These are phyloP conservation scores for Phaeosphaeriaceae sp. DNA, from an alignment of 2,329 filamentous ascomycete species.

Conservation along the genomic window DNA sequence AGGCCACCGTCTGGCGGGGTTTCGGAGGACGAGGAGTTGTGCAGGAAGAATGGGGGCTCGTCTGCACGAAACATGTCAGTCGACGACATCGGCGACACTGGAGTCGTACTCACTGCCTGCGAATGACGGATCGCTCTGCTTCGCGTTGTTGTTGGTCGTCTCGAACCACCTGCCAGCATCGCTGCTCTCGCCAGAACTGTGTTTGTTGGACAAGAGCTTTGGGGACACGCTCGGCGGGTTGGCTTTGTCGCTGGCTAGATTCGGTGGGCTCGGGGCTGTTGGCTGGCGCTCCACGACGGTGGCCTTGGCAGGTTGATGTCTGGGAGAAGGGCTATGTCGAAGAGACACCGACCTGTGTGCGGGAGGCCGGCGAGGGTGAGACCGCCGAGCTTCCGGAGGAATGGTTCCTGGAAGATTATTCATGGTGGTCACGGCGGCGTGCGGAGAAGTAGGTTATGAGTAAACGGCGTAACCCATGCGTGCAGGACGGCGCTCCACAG, in stretches of 20 bases:
- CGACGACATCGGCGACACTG: neutral
- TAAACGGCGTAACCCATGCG: slow-evolving; percentile 22
- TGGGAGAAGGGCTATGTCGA: slow-evolving; percentile 46
- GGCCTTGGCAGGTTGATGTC: slow-evolving; percentile 1
- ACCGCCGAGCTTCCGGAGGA: slow-evolving; percentile 10
- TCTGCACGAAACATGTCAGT: slow-evolving; percentile 32
- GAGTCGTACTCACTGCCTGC: slow-evolving; percentile 48
- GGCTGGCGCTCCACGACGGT: slow-evolving; percentile 9
- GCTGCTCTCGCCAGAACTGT: slow-evolving; percentile 59
- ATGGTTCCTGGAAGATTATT: slow-evolving; percentile 27
- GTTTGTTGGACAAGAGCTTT: slow-evolving; percentile 39
- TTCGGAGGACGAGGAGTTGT: slow-evolving; percentile 53
- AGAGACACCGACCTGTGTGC: slow-evolving; percentile 57
- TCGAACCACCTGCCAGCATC: slow-evolving; percentile 62
- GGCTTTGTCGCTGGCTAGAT: slow-evolving; percentile 41
- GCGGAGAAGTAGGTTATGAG: slow-evolving; percentile 14
- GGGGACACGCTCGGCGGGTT: slow-evolving; percentile 52
- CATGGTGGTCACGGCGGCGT: slow-evolving; percentile 22
- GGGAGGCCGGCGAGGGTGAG: slow-evolving; percentile 52
- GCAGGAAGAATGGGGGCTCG: slow-evolving; percentile 55
- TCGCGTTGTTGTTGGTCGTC: slow-evolving; percentile 57
- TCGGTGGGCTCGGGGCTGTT: slow-evolving; percentile 30
- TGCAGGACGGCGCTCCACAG: slow-evolving; percentile 7
- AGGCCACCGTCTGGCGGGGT: slow-evolving; percentile 48
- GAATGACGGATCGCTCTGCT: slow-evolving; percentile 46